Evolutionary conservation across 1,139 yeast genomes (phyloP), one percentile per base, ranked within the genome.

Genomic region (Debaryomyces nepalensis): DNA sequence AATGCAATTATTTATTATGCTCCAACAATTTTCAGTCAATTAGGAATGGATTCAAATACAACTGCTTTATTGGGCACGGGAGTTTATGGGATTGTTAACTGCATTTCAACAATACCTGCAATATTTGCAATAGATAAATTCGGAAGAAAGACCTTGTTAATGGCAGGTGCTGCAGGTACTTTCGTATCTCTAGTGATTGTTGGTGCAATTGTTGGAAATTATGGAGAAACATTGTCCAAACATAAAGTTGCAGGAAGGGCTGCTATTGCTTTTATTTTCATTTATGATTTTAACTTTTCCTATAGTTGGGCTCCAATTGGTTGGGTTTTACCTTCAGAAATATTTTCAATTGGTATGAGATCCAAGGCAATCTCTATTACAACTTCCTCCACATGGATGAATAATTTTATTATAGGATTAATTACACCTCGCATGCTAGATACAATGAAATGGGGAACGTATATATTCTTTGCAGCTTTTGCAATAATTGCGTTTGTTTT

Each of bases 1-100:
- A 84, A 84, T 58, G 84, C 84, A 54, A 83, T 84, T 45, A 83
- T 84, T 54, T 84, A 84, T 59, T 84, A 82, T 55, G 88, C 89
- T 3, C 60, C 61, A 18, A 52, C 55, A 4, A 56, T 58, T 27
- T 57, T 57, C 37, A 39, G 45, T 15, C 48, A 48, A 18, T 48
- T 54, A 31, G 57, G 57, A 14, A 49, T 54, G 37, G 44, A 41
- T 21, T 46, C 49, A 11, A 54, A 43, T 22, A 55, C 57, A 23
- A 54, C 55, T 14, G 54, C 58, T n/a, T 49, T 55, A 24, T 46
- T 55, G 33, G 61, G 56, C 4, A 82, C 83, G 48, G 84, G 84
- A 62, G 77, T 79, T 26, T 75, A 75, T 50, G 70, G 82, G 22
- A 75, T 81, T 44, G 68, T 77, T 40, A 83, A 82, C 52, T 73